Evolutionary conservation across 768 basidiomycete genomes (phyloP).

Genomic region (Coprinellus micaceus): DNA sequence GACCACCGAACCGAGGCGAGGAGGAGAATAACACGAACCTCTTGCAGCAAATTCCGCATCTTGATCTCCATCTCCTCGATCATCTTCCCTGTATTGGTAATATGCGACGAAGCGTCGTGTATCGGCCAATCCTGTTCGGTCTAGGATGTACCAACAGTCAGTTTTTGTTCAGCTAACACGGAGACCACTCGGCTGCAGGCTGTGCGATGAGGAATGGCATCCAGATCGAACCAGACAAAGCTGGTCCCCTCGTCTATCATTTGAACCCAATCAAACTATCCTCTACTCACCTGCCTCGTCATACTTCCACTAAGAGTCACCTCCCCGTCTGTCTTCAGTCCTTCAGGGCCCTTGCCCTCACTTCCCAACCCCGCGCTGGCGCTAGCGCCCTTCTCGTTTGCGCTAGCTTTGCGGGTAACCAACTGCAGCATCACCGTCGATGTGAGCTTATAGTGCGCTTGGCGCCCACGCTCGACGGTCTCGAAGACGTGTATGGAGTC

Average conservation of each 20-base stretch:
- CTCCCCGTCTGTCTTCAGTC: slow-evolving; percentile 65
- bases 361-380: slow-evolving; percentile 21
- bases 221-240: no score
- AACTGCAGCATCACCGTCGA: slow-evolving; percentile 97
- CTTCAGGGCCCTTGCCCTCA: slow-evolving; percentile 36
- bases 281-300: slow-evolving; percentile 89
- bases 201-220: no score
- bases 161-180: background rate
- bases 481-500: slow-evolving; percentile 99
- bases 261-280: no score
- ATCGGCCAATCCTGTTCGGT: slow-evolving; percentile 84
- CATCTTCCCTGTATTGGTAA: slow-evolving; percentile 91
- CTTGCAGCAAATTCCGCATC: slow-evolving; percentile 92
- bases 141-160: slow-evolving; percentile 34
- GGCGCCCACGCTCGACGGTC: slow-evolving; percentile 83
- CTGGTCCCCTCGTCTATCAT: no score
- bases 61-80: slow-evolving; percentile 99
- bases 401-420: slow-evolving; percentile 46
- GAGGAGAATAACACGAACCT: slow-evolving; percentile 40
- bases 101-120: slow-evolving; percentile 77
- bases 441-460: slow-evolving; percentile 95
- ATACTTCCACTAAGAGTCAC: slow-evolving; percentile 91
- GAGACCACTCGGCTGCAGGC: no score
- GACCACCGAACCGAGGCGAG: background rate
- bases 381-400: slow-evolving; percentile 32